Evolutionary conservation across 352 stramenopile species (phyloP), one percentile per base, ranked within the genome.

Genomic region (Pythium aquatile): DNA sequence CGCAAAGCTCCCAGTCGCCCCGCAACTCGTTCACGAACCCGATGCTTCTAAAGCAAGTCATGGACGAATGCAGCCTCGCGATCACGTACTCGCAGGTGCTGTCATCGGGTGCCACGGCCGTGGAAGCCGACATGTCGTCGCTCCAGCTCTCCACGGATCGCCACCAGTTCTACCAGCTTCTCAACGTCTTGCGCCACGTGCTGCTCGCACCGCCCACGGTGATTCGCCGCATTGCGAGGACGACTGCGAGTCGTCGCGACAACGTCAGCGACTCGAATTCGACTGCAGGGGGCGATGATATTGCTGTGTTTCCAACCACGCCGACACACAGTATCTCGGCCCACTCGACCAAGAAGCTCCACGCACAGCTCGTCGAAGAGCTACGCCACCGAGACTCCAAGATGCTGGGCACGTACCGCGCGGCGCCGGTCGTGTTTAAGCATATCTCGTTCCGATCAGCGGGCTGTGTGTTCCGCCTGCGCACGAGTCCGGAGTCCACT

Each of bases 91-190:
- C 67, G 1, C 77, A 91, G 49, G 65, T 68, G 10, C 57, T 79
- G 4, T 40, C 56, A 8, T 85, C 73, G 9, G 72, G 72, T 8
- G 72, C 78, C 3, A 91, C 77, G 0, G 73, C 65, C 1, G 81
- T 89, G 0, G 74, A 87, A 39, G 74, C 79, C 5, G 80, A 92
- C 48, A 64, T 95, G 52, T 91, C 84, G 0, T 88, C 87, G 30
- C 59, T 93, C 17, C 76, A 88, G 52, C 70, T 93, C 4, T 88
- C 81, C 1, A 87, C 82, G 0, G 86, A 95, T 67, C 75, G 82
- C 5, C 77, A 90, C 32, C 84, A 93, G 57, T 95, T 95, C 55
- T 93, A 90, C 57, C 86, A 95, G 61, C 75, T 91, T 20, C 69
- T 95, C 39, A 87, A 90, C 37, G 84, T 93, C 3, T 70, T 90